Conservation (phyloP, 768 basidiomycete species). For the Basidioascus undulatus region DNA sequence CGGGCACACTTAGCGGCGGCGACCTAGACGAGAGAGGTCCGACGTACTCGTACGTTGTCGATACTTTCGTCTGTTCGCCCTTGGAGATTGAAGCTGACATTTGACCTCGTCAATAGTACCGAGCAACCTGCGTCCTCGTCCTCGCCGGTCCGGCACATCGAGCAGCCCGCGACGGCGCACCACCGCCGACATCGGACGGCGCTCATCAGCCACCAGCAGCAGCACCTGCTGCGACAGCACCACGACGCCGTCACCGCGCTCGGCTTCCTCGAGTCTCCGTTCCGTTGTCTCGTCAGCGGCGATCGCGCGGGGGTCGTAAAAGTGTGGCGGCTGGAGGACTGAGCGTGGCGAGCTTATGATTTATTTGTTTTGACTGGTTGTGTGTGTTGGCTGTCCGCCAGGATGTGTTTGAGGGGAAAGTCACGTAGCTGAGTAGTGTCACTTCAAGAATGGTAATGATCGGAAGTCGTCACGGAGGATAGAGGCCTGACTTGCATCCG, state of each 20-base stretch:
- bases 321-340: slow-evolving; percentile 31
- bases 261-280: slow-evolving; percentile 71
- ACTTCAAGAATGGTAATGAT: too few species aligned
- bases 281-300: slow-evolving; percentile 78
- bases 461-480: too few species aligned
- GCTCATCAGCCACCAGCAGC: slow-evolving; percentile 55
- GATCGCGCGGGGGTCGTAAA: slow-evolving; percentile 76
- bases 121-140: too few species aligned
- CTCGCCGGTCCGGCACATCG: slow-evolving; percentile 17
- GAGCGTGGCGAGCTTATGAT: neutral
- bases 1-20: slow-evolving; percentile 51
- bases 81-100: too few species aligned
- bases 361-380: too few species aligned
- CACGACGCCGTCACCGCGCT: slow-evolving; percentile 74
- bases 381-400: too few species aligned
- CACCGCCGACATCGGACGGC: slow-evolving; percentile 49
- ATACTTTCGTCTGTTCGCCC: slow-evolving; percentile 12
- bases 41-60: slow-evolving; percentile 35
- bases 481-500: too few species aligned
- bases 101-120: too few species aligned
- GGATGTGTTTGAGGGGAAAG: too few species aligned
- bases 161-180: slow-evolving; percentile 26
- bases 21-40: slow-evolving; percentile 55
- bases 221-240: slow-evolving; percentile 61
- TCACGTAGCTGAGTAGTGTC: too few species aligned